Evolutionary conservation across 2,329 filamentous ascomycete genomes (phyloP).

Genomic region (Pseudodiploospora longispora): DNA sequence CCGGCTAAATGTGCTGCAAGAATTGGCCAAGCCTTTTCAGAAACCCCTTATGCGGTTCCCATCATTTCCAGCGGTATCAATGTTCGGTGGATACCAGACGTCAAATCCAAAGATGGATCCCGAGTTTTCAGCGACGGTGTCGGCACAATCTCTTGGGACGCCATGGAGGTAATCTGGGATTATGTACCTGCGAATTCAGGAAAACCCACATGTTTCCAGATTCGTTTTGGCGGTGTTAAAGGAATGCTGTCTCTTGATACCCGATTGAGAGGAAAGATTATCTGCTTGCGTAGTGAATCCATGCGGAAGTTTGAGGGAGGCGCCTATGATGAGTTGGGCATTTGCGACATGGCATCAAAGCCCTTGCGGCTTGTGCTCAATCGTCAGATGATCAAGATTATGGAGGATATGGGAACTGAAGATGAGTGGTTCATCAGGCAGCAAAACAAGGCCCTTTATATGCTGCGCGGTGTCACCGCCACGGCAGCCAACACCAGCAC

Average conservation of each 20-base stretch:
- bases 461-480: slow-evolving; percentile 51
- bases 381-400: slow-evolving; percentile 73
- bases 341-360: slow-evolving; percentile 60
- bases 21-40: slow-evolving; percentile 63
- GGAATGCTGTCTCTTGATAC: slow-evolving; percentile 69
- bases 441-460: slow-evolving; percentile 54
- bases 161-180: slow-evolving; percentile 54
- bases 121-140: slow-evolving; percentile 73
- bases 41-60: slow-evolving; percentile 58
- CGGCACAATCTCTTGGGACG: slow-evolving; percentile 58
- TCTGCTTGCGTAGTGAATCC: slow-evolving; percentile 57
- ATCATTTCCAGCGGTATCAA: slow-evolving; percentile 31
- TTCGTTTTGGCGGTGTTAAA: slow-evolving; percentile 67
- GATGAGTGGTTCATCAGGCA: slow-evolving; percentile 52
- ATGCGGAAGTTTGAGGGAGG: slow-evolving; percentile 71
- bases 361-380: slow-evolving; percentile 67
- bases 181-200: slow-evolving; percentile 38
- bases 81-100: slow-evolving; percentile 35
- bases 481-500: slow-evolving; percentile 52
- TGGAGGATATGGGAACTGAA: slow-evolving; percentile 66
- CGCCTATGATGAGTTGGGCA: slow-evolving; percentile 52
- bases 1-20: slow-evolving; percentile 51
- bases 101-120: slow-evolving; percentile 38
- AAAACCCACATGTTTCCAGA: slow-evolving; percentile 62
- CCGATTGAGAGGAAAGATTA: slow-evolving; percentile 44